phyloP scores from a whole-genome alignment of 352 stramenopile genomes.

The Blastocystis sp. region DNA sequence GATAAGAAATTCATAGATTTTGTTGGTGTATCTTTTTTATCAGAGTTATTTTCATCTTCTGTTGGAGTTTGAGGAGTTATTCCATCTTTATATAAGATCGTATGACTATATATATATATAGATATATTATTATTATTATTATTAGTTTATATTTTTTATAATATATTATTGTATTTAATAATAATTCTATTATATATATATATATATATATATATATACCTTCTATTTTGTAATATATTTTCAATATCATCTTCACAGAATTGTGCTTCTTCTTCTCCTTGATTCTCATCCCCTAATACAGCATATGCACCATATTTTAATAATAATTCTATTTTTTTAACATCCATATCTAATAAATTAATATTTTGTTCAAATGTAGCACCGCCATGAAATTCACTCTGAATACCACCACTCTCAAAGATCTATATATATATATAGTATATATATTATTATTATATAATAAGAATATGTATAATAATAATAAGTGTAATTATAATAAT shows the following conservation, averaged over 20 bases:
- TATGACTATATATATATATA: slow-evolving; percentile 48
- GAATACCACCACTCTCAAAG: slow-evolving; percentile 37
- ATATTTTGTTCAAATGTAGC: slow-evolving; percentile 49
- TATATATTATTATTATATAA: too few relatives aligned
- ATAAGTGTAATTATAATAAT: too few relatives aligned
- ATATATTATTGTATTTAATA: slow-evolving; percentile 16
- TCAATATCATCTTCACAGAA: slow-evolving; percentile 56
- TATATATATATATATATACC: slow-evolving; percentile 11
- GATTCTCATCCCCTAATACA: slow-evolving; percentile 76
- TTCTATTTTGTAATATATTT: slow-evolving; percentile 36
- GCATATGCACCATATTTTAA: slow-evolving; percentile 94
- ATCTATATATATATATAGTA: too few relatives aligned
- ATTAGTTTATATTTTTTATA: slow-evolving; percentile 41
- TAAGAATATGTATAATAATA: too few relatives aligned
- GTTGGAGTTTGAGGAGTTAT: neutral
- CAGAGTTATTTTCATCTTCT: slow-evolving; percentile 58
- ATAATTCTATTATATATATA: too few relatives aligned
- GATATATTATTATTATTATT: slow-evolving; percentile 70
- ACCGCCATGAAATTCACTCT: slow-evolving; percentile 12
- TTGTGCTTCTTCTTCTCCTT: slow-evolving; percentile 56
- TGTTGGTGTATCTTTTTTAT: too few relatives aligned
- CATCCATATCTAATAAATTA: slow-evolving; percentile 68
- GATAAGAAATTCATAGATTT: too few relatives aligned
- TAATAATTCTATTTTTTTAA: slow-evolving; percentile 90
- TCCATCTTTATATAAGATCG: neutral